phyloP scores from a whole-genome alignment of 495 filamentous ascomycete species.

The Thermochaetoides thermophila region DNA sequence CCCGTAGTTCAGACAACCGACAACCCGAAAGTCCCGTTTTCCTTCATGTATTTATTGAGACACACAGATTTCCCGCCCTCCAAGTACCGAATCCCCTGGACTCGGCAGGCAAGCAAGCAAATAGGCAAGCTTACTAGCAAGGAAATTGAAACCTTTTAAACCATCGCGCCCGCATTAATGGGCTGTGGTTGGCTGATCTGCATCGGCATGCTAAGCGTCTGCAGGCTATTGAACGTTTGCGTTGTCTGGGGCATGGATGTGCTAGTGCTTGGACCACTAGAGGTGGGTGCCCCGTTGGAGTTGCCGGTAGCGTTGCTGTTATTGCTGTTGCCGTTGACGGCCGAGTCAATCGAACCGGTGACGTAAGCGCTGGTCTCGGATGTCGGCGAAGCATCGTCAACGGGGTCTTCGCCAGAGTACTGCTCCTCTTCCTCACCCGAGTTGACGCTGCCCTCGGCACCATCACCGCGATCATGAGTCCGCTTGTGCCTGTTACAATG shows the following conservation, averaged over 20 bases:
- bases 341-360: conserved; percentile 27
- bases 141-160: conserved; percentile 11
- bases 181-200: conserved; percentile 36
- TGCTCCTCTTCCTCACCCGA: conserved; percentile 70
- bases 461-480: conserved; percentile 70
- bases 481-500: conserved; percentile 79
- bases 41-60: too few species aligned
- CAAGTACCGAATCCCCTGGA: too few species aligned
- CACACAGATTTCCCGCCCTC: too few species aligned
- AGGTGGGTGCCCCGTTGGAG: conserved; percentile 3
- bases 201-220: conserved; percentile 43
- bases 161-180: conserved; percentile 30
- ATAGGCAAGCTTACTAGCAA: too few species aligned
- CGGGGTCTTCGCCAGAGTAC: conserved; percentile 48
- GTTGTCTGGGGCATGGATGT: conserved; percentile 19
- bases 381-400: conserved; percentile 59
- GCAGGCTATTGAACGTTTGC: conserved; percentile 32
- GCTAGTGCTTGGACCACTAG: conserved; percentile 17
- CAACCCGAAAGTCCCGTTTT: too few species aligned
- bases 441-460: conserved; percentile 52
- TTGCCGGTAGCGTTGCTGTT: conserved; percentile 4
- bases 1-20: too few species aligned
- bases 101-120: too few species aligned
- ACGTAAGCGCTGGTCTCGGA: conserved; percentile 39
- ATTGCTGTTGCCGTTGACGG: conserved; percentile 20